Evolutionary conservation across 345 rosid genomes (phyloP).

Genomic region (Euphorbia tirucalli): DNA sequence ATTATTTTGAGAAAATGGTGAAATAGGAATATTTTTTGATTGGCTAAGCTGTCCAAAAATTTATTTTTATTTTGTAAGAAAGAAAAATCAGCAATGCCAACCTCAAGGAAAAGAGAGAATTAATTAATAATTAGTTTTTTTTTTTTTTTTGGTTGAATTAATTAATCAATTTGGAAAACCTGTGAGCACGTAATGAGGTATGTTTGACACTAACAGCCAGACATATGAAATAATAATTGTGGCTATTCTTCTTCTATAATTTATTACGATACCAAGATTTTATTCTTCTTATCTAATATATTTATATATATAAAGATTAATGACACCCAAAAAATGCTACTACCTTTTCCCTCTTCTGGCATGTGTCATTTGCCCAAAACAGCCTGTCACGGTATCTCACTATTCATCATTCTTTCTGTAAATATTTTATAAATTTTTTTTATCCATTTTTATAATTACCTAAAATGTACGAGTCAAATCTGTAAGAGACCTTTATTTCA

Average conservation of each 20-base stretch:
- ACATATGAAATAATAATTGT: not conserved
- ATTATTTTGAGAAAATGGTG: too few species aligned
- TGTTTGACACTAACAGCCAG: not conserved
- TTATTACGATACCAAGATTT: not conserved
- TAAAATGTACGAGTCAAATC: too few species aligned
- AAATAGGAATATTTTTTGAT: not conserved
- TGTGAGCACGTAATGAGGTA: constrained; percentile 13
- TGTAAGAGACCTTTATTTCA: too few species aligned
- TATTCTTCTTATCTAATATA: constrained; percentile 4
- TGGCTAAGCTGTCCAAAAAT: constrained; percentile 7
- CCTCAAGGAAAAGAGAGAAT: not conserved
- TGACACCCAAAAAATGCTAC: not conserved
- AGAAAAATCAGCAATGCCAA: constrained; percentile 15
- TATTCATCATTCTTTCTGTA: not conserved
- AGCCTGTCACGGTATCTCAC: not conserved
- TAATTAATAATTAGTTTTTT: too few species aligned
- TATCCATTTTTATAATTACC: too few species aligned
- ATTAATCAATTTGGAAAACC: not conserved
- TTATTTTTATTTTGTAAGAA: not conserved
- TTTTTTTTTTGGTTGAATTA: too few species aligned
- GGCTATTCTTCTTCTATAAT: not conserved
- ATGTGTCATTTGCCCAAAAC: not conserved
- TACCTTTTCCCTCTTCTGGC: not conserved
- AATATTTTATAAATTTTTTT: too few species aligned
- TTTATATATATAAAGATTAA: not conserved